These are phyloP conservation scores for Breviolum minutum DNA, from an alignment of 73 alveolate genomes.

Conservation along the genomic window DNA sequence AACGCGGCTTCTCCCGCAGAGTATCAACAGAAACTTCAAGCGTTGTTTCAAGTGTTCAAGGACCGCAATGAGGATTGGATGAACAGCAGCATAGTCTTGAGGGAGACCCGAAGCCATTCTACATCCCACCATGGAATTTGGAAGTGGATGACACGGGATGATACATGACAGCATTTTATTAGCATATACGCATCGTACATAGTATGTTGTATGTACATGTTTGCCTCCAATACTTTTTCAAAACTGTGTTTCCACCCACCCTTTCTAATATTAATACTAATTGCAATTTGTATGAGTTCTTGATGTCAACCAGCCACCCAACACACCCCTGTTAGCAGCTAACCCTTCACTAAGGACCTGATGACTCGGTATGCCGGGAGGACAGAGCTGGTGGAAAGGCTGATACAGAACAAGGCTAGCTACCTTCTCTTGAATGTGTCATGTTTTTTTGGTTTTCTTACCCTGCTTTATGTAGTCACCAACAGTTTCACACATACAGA, in stretches of 20 bases:
- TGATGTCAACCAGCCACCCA: too few relatives aligned
- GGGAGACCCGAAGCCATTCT: not conserved
- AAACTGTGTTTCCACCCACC: not conserved
- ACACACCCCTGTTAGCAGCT: too few relatives aligned
- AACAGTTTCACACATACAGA: too few relatives aligned
- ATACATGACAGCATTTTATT: not conserved
- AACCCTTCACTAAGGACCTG: too few relatives aligned
- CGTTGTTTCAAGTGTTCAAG: not conserved
- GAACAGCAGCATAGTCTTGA: not conserved
- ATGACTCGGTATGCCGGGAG: too few relatives aligned
- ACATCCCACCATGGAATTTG: not conserved
- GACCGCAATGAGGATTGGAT: not conserved
- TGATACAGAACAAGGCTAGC: too few relatives aligned
- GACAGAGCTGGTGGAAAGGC: too few relatives aligned
- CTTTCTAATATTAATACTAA: too few relatives aligned
- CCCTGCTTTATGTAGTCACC: too few relatives aligned
- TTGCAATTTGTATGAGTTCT: too few relatives aligned
- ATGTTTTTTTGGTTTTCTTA: too few relatives aligned
- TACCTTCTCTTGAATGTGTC: too few relatives aligned
- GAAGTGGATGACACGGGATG: not conserved
- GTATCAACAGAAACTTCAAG: not conserved
- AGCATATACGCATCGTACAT: not conserved
- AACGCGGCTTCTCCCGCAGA: not conserved
- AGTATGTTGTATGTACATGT: not conserved
- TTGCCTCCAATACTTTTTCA: not conserved